Evolutionary conservation across 352 stramenopile species (phyloP), one percentile per base, ranked within the genome.

Genomic region (Globisporangium middletonii): DNA sequence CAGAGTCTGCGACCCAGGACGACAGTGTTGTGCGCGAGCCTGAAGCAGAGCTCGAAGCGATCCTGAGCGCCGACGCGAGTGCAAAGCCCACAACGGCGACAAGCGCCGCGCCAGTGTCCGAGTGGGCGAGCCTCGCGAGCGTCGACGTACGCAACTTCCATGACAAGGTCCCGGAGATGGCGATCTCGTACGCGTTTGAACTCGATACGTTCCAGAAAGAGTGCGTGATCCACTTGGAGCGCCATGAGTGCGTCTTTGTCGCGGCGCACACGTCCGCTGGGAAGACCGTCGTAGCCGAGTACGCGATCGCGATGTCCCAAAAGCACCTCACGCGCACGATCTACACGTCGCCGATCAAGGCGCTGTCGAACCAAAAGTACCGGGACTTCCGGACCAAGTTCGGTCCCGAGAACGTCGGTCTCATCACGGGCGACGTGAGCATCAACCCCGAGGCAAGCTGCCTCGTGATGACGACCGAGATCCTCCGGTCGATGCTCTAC

Each of bases 311-410:
- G 0, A 88, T 98, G 74, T 93, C 89, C 2, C 77, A 97, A 59
- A 90, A 93, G 59, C 79, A 94, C 69, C 91, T 91, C 73, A 91
- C 79, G 27, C 79, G 95, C 44, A 95, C 83, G 35, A 97, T 99
- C 55, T 99, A 99, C 77, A 99, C 97, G 26, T 98, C 91, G 38
- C 97, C 97, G 0, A 99, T 99, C 64, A 99, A 99, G 68, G 96
- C 96, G 41, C 72, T 99, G 38, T 97, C 84, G 18, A 99, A 99
- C 70, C 97, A 99, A 71, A 99, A 99, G 78, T 99, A 98, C 73
- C 84, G 96, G 41, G 97, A 99, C 64, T 98, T 99, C 65, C 92
- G 90, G 38, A 77, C 84, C 30, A 93, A 95, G 57, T 98, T 97
- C 68, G 92, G 89, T 1, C 67, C 79, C 2, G 88, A 98, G 27